Percentiles rank a stretch among this genome's conserved stretches.
Conservation (phyloP, 2,329 filamentous ascomycete genomes). For the Alternaria dauci region DNA sequence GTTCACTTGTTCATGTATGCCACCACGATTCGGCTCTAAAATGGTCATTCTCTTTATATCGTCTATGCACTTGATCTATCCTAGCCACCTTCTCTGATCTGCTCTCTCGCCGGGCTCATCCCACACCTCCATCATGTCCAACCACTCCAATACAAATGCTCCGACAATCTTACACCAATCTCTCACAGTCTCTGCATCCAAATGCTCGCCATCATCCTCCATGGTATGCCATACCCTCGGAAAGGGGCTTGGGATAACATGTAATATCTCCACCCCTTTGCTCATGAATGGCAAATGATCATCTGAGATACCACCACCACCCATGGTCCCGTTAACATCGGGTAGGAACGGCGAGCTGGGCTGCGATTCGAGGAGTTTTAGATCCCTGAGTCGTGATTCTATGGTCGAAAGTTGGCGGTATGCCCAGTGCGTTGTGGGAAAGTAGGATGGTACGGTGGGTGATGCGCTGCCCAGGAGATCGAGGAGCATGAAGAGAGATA, state of each 20-base stretch:
- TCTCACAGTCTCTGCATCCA: slow-evolving; percentile 79
- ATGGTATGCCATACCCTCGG: slow-evolving; percentile 87
- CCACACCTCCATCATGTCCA: slow-evolving; percentile 73
- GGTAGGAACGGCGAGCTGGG: slow-evolving; percentile 58
- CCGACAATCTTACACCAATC: slow-evolving; percentile 89
- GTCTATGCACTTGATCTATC: neutral
- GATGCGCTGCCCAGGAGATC: slow-evolving; percentile 79
- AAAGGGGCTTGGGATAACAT: slow-evolving; percentile 87
- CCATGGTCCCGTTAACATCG: slow-evolving; percentile 49
- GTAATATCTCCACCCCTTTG: slow-evolving; percentile 85
- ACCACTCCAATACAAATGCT: slow-evolving; percentile 89
- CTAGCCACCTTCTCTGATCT: neutral
- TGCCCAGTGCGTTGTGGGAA: slow-evolving; percentile 90
- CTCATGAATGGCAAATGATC: slow-evolving; percentile 92
- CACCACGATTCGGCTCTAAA: neutral
- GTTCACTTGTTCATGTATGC: neutral
- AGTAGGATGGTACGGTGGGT: slow-evolving; percentile 83
- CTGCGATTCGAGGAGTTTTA: slow-evolving; percentile 72
- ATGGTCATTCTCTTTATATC: neutral
- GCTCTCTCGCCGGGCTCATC: slow-evolving; percentile 23
- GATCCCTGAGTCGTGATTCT: slow-evolving; percentile 75
- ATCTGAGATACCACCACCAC: slow-evolving; percentile 69
- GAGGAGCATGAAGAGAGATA: slow-evolving; percentile 88
- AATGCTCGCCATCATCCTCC: slow-evolving; percentile 81
- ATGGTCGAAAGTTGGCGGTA: slow-evolving; percentile 78